Evolutionary conservation across 2,329 filamentous ascomycete genomes (phyloP).

Genomic region (Penicillium sp.): DNA sequence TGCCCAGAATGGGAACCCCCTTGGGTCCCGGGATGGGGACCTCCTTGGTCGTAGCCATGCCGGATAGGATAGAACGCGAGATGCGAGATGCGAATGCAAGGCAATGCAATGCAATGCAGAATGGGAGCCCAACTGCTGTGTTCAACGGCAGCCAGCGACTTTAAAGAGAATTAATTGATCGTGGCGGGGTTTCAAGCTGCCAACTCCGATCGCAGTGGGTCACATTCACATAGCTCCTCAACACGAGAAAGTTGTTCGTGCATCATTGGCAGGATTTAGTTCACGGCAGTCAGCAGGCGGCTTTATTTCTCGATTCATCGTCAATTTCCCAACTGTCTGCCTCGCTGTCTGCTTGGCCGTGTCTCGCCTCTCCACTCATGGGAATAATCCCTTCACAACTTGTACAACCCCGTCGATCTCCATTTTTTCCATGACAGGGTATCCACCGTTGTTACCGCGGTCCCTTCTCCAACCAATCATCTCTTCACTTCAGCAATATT

Average conservation of each 20-base stretch:
- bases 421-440: not conserved
- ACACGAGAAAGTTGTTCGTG: not conserved
- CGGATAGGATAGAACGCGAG: not conserved
- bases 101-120: too few relatives aligned
- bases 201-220: not conserved
- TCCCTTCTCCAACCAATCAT: not conserved
- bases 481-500: not conserved
- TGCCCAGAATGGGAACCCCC: constrained; percentile 68
- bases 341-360: too few relatives aligned
- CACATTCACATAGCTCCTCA: not conserved
- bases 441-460: not conserved
- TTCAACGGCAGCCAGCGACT: not conserved
- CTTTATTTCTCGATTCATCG: not conserved
- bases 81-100: not conserved
- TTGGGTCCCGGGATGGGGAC: constrained; percentile 65
- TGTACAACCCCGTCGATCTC: not conserved
- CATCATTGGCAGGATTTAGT: too few relatives aligned
- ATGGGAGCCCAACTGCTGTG: not conserved
- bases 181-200: not conserved
- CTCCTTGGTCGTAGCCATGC: constrained; percentile 23
- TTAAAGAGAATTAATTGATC: not conserved
- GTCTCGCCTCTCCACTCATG: not conserved
- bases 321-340: not conserved
- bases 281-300: not conserved
- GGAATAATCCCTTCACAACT: not conserved